Evolutionary conservation across 495 filamentous ascomycete genomes (phyloP).

Genomic region (Penicillium flavigenum): DNA sequence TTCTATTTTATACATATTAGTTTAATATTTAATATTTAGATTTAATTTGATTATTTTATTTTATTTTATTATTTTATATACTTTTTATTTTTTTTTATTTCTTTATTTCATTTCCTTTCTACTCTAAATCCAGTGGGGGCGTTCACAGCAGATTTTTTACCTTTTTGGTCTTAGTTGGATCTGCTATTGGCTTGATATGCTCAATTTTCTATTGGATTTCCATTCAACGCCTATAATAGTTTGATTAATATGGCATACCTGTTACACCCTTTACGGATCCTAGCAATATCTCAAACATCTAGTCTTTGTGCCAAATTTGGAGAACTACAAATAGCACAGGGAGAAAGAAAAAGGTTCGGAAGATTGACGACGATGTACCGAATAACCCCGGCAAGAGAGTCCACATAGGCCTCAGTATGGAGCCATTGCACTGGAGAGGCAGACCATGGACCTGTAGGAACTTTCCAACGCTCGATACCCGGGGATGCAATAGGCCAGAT

Average conservation of each 20-base stretch:
- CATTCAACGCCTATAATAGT: background rate
- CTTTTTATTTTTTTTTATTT: conserved; percentile 4
- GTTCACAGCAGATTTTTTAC: conserved; percentile 2
- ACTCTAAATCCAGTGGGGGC: conserved; percentile 13
- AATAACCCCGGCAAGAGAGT: background rate
- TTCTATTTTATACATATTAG: background rate
- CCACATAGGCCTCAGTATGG: background rate
- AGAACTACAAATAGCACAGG: background rate
- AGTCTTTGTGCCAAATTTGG: conserved; percentile 26
- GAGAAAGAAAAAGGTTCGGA: conserved; percentile 7
- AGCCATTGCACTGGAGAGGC: background rate
- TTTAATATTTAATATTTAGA: conserved; percentile 7
- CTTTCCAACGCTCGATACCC: conserved; percentile 11
- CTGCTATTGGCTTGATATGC: conserved; percentile 6
- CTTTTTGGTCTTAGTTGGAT: conserved; percentile 9
- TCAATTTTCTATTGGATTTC: background rate
- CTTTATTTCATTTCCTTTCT: conserved; percentile 16
- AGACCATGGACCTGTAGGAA: conserved; percentile 12
- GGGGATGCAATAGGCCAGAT: conserved; percentile 22
- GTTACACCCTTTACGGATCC: background rate
- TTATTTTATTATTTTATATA: conserved; percentile 2
- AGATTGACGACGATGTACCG: background rate
- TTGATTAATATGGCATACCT: background rate
- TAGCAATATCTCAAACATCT: background rate
- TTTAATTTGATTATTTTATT: conserved; percentile 5